phyloP scores from a whole-genome alignment of 2,329 filamentous ascomycete genomes.

The Sporothrix inflata region DNA sequence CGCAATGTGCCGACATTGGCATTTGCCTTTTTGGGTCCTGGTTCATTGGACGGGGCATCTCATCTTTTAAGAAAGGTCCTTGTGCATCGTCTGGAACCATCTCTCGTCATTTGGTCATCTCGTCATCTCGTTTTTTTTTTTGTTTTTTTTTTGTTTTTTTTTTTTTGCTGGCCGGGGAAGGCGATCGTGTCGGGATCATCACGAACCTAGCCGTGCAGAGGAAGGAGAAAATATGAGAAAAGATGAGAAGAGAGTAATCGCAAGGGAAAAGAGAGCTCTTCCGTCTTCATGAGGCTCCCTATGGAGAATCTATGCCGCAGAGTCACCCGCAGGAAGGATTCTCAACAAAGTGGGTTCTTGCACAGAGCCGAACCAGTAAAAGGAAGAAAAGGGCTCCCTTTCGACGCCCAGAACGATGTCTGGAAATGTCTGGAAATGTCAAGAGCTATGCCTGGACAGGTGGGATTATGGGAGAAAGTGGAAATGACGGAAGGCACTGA shows the following conservation, averaged over 20 bases:
- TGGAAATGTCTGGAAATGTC: not conserved
- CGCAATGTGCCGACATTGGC: slow-evolving; percentile 21
- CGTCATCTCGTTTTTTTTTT: slow-evolving; percentile 3
- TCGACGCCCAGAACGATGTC: not conserved
- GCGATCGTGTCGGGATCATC: slow-evolving; percentile 24
- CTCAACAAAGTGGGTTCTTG: not conserved
- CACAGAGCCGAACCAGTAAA: slow-evolving; percentile 8
- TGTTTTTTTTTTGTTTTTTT: not conserved
- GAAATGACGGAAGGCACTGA: not conserved
- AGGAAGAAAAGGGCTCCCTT: not conserved
- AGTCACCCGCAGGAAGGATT: not conserved
- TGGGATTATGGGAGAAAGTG: not conserved
- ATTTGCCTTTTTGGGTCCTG: not conserved
- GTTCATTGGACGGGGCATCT: not conserved
- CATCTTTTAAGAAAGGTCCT: not conserved
- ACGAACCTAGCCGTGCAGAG: not conserved
- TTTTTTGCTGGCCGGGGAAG: not conserved
- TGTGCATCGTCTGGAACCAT: not conserved
- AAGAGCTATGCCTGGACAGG: not conserved
- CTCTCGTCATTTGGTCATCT: slow-evolving; percentile 9
- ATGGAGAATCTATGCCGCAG: not conserved
- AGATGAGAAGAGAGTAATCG: not conserved
- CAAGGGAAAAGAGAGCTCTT: not conserved
- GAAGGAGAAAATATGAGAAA: not conserved
- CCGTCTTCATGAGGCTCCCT: not conserved